Percentiles rank a stretch among this genome's conserved stretches.
Evolutionary conservation across 2,329 filamentous ascomycete genomes (phyloP).

Genomic region (Fusarium illudens): DNA sequence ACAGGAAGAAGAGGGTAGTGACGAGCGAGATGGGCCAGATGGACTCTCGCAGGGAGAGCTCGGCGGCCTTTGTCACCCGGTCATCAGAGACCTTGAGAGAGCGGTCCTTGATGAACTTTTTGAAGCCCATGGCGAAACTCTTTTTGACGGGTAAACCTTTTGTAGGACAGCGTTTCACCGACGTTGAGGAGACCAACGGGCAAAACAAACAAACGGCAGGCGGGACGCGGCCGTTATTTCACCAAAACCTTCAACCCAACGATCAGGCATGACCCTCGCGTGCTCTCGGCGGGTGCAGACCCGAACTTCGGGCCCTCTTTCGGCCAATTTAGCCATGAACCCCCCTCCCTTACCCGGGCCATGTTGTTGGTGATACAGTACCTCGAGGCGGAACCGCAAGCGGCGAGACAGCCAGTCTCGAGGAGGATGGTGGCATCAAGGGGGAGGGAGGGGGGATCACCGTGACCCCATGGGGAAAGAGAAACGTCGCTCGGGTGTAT

Average conservation of each 20-base stretch:
- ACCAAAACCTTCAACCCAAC: neutral
- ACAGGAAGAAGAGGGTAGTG: constrained; percentile 57
- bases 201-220: neutral
- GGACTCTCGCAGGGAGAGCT: constrained; percentile 72
- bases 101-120: constrained; percentile 55
- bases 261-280: neutral
- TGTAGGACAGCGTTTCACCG: neutral
- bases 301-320: constrained; percentile 29
- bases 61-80: constrained; percentile 53
- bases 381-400: constrained; percentile 9
- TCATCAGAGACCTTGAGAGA: constrained; percentile 56
- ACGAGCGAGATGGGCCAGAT: constrained; percentile 70
- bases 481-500: neutral
- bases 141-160: neutral
- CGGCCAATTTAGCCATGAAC: constrained; percentile 13
- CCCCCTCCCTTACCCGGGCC: neutral
- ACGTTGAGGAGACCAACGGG: neutral
- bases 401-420: neutral
- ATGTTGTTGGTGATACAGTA: neutral
- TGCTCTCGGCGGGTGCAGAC: constrained; percentile 20
- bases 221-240: constrained; percentile 11
- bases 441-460: neutral
- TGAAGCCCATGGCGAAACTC: constrained; percentile 51
- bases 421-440: constrained; percentile 13
- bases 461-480: constrained; percentile 33